Evolutionary conservation across 202 grass and related monocot genomes (phyloP), one percentile per base, ranked within the genome.

Genomic region (Zizania palustris): DNA sequence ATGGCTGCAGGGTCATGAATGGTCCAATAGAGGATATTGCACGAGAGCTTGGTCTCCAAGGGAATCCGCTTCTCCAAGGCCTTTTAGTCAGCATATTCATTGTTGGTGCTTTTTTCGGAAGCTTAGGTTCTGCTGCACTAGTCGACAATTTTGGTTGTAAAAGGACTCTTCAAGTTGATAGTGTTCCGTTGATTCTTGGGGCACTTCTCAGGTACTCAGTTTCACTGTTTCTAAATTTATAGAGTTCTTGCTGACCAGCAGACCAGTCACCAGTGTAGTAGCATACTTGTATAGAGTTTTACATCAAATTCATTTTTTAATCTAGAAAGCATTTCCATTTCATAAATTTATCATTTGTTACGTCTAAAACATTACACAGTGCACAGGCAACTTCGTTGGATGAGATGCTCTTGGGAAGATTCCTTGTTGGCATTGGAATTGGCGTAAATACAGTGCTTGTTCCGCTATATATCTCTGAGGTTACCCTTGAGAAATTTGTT

Each of bases 81-180:
- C 87, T 95, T 51, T 91, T 95, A 62, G 96, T 98, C 62, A 98
- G 96, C 85, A 98, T 98, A 80, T 98, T 98, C 58, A 98, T 98
- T 37, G 89, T 93, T 57, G 89, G 89, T 36, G 91, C 95, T 80
- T 95, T 95, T 88, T 75, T 98, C n/a, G 91, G 95, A 68, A 98
- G 95, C 67, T 59, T 98, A 81, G 48, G 74, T 51, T 92, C 90
- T 36, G 74, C 95, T 68, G 82, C 87, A 0, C 53, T 98, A 21
- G 86, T 98, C 72, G 95, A 95, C 83, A 89, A 85, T 22, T 92
- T 98, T 71, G 95, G 95, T 79, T 98, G 89, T 84, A 89, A 82
- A 79, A 93, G 55, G 73, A 98, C 87, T 65, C 87, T 98, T 87
- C 95, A 98, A 65, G 74, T 98, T 53, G 95, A 92, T 74, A 79